Evolutionary conservation across 2,329 filamentous ascomycete species (phyloP), one percentile per base, ranked within the genome.

Genomic region (Xylaria sp.): DNA sequence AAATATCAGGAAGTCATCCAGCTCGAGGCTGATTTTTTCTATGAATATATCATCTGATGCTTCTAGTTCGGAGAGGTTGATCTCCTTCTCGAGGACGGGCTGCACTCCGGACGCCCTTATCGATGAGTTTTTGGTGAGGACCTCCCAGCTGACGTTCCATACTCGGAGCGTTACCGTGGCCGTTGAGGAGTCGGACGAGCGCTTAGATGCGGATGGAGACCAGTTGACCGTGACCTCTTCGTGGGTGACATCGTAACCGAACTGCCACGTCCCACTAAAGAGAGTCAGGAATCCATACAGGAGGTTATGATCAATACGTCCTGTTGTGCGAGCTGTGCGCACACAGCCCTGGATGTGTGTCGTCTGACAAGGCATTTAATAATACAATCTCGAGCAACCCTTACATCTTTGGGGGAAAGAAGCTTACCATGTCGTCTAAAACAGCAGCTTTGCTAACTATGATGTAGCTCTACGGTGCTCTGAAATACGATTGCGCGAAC

Each of bases 131-230:
- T 50, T 24, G 19, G 19, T 50, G n/a, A 50, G 47, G 2, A n/a
- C n/a, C 19, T 50, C 47, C 47, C 19, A 50, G 47, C 47, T 50
- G 12, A 50, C n/a, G 9, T 50, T 50, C 47, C 47, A 50, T 19
- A 50, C 19, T 12, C 47, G 47, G 27, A 50, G 9, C 6, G 19
- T 24, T 27, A 50, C 47, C 3, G 11, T 24, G 2, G 47, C 47
- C 47, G 47, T n/a, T 50, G 6, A 19, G 19, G 19, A 50, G 27
- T 50, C 47, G 12, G 21, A n/a, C 4, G 47, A 11, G 19, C 19
- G 47, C 21, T 19, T 9, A 24, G 39, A 14, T 14, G 21, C 7
- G n/a, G 47, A 24, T 24, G 47, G 47, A 11, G 21, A 4, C 47
- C 47, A 50, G 47, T 24, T 50, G 9, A 50, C 47, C 21, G 9